Base-by-base conservation (phyloP, 805 yeast species). In the Diddensiella caesifluorescens region DNA sequence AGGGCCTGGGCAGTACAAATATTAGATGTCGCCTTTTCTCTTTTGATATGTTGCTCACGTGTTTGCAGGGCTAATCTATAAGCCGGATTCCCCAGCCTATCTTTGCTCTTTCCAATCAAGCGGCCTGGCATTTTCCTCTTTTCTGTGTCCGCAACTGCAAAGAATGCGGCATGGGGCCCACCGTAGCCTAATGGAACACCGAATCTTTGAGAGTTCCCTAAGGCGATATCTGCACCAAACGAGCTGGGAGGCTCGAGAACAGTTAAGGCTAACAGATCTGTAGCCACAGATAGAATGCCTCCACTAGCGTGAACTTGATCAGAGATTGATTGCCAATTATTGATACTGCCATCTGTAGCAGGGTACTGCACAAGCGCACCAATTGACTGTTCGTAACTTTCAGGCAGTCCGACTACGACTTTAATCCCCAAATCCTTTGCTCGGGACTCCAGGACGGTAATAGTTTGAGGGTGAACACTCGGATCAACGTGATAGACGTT, bases 111-210 rank as follows among this genome's bases (percentile, higher is more conserved):
- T 59, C 98, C 98, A 42, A 92, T 89, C 42, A 92, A 75, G 68
- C 98, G 77, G 33, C 98, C 98, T 2, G 98, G 98, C 62, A 92
- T 87, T 64, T 89, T 92, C 60, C 98, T 78, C 59, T 86, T 85
- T 53, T 83, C 72, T 42, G 78, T 73, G 46, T 79, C 77, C n/a
- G 77, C 73, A 30, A 90, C 95, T 5, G 97, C 86, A 55, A 92
- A 89, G 67, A 86, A 92, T 0, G 95, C 98, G 35, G 98, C 97
- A 63, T 92, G 98, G 3, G 98, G 98, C 16, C 98, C 98, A 57
- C 98, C 98, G 60, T 79, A 92, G 4, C 97, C 98, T 69, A 90
- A 76, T 42, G 98, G 97, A 29, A 90, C 97, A 57, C 98, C 98
- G 55, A 92, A 87, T 63, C 98, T 74, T 71, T 92, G 98, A 3